Evolutionary conservation across 805 yeast genomes (phyloP).

Genomic region (Priceomyces haplophilus): DNA sequence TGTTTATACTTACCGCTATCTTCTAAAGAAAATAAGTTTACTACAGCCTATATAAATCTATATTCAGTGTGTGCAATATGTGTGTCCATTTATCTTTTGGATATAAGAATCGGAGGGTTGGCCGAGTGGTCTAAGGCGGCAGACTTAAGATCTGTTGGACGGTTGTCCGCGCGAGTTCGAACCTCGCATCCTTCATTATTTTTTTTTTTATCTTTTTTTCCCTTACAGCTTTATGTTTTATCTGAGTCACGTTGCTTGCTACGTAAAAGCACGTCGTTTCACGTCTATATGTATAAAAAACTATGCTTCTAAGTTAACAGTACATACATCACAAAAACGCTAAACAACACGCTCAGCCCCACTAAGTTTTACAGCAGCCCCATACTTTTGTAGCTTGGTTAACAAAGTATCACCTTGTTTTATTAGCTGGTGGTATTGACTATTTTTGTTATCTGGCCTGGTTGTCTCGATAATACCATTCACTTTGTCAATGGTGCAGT

Average conservation of each 20-base stretch:
- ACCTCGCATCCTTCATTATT: constrained; percentile 40
- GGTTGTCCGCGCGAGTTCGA: constrained; percentile 44
- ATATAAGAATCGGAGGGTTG: constrained; percentile 44
- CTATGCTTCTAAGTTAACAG: constrained; percentile 1
- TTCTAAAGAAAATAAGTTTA: too few relatives aligned
- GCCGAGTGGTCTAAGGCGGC: constrained; percentile 45
- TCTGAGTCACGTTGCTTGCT: too few relatives aligned
- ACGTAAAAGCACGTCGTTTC: too few relatives aligned
- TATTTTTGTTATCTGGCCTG: constrained; percentile 93
- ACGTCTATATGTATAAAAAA: neutral
- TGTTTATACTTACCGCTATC: too few relatives aligned
- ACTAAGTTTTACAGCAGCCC: constrained; percentile 93
- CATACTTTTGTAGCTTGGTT: constrained; percentile 93
- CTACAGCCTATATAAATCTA: too few relatives aligned
- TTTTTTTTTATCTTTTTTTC: constrained; percentile 10
- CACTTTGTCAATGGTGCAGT: constrained; percentile 93
- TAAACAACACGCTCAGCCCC: constrained; percentile 71
- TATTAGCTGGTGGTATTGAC: constrained; percentile 83
- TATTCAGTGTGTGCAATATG: too few relatives aligned
- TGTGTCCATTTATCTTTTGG: too few relatives aligned
- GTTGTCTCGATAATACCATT: constrained; percentile 94
- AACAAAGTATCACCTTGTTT: constrained; percentile 90
- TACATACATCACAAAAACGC: neutral
- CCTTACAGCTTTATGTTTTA: neutral
- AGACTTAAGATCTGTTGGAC: constrained; percentile 43